Conservation (phyloP, 345 rosid genomes). For the Populus nigra region DNA sequence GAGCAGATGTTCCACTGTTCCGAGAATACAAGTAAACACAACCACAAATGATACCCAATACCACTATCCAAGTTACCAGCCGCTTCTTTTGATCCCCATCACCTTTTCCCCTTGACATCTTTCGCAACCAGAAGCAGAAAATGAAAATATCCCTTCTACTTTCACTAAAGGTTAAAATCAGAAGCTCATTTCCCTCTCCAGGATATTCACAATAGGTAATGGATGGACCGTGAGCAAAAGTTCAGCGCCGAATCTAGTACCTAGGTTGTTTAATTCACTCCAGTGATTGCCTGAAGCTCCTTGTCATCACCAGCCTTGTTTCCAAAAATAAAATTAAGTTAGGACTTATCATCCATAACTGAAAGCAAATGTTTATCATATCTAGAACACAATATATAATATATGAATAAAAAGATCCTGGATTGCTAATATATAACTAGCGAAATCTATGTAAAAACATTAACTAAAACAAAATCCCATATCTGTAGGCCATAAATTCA, state of each 20-base stretch:
- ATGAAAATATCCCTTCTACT: not conserved
- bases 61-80: slow-evolving; percentile 51
- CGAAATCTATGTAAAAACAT: not conserved
- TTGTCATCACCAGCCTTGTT: not conserved
- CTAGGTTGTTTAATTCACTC: not conserved
- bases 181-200: slow-evolving; percentile 2
- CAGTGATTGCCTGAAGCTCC: not conserved
- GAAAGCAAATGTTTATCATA: not conserved
- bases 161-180: not conserved
- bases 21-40: slow-evolving; percentile 72
- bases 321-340: not conserved
- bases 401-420: not conserved
- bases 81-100: slow-evolving; percentile 89
- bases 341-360: not conserved
- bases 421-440: not conserved
- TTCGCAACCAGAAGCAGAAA: not conserved
- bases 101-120: slow-evolving; percentile 71
- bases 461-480: not conserved
- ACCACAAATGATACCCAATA: slow-evolving; percentile 54
- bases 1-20: slow-evolving; percentile 57
- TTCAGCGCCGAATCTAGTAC: not conserved
- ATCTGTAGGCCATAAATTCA: not conserved
- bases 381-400: not conserved
- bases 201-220: not conserved
- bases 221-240: not conserved